These are phyloP conservation scores for Lactarius sanguifluus DNA, from an alignment of 768 basidiomycete genomes.

Conservation along the genomic window DNA sequence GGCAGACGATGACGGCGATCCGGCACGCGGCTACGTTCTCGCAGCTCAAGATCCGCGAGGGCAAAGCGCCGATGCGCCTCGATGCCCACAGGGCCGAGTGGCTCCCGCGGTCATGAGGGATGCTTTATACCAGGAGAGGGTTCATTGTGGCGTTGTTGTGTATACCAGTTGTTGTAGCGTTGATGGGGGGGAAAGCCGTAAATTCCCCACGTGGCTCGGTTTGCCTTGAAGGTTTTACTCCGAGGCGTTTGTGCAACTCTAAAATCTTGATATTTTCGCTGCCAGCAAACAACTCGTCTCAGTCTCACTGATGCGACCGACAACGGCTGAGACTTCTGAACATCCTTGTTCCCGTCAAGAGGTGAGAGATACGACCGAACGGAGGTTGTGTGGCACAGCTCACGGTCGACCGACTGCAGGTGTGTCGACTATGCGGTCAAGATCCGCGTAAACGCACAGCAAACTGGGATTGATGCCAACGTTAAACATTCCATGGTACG, in stretches of 20 bases:
- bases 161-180: not conserved
- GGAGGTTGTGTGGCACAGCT: not conserved
- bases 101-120: constrained; percentile 28
- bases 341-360: constrained; percentile 92
- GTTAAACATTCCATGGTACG: constrained; percentile 98
- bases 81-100: constrained; percentile 34
- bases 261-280: not conserved
- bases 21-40: constrained; percentile 28
- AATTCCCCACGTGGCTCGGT: not conserved
- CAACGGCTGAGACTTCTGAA: constrained; percentile 71
- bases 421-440: constrained; percentile 98
- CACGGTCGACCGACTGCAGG: constrained; percentile 41
- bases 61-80: constrained; percentile 27
- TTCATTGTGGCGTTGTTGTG: too few species aligned
- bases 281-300: not conserved
- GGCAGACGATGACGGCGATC: constrained; percentile 14
- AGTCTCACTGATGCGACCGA: constrained; percentile 63
- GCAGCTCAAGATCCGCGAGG: constrained; percentile 25
- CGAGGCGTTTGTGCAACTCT: constrained; percentile 12
- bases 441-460: constrained; percentile 93
- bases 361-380: constrained; percentile 44
- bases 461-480: constrained; percentile 93
- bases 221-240: not conserved
- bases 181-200: not conserved
- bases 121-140: too few species aligned